Evolutionary conservation across 495 filamentous ascomycete species (phyloP), one percentile per base, ranked within the genome.

Genomic region (Xeromyces bisporus): DNA sequence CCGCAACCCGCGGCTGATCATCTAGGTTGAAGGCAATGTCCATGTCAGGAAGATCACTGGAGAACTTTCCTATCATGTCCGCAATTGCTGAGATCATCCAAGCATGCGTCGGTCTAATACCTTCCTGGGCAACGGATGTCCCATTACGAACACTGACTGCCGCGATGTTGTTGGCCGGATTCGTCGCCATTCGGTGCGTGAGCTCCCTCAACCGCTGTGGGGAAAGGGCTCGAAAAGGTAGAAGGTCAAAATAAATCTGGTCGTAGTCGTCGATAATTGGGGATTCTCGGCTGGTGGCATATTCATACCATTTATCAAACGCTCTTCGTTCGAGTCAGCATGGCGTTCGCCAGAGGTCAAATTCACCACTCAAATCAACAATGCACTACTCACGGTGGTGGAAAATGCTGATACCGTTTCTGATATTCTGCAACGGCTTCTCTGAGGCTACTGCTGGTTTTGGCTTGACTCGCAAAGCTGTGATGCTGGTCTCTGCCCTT

Each of bases 11-110:
- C 11, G 81, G 79, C 38, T 80, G 67, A 40, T 85, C 77, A 26
- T 80, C 70, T 14, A 83, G 42, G 46, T 89, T 91, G 53, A 91
- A 74, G 0, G 76, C 75, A 21, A 91, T 51, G 35, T 82, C 75
- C 78, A 91, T 80, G 31, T 82, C 69, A 1, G 80, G 81, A 3
- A 91, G 62, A 39, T 75, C 60, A 34, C 75, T 40, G n/a, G 64
- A 60, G 34, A 86, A 87, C 1, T 64, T 54, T 21, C 72, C 60
- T 25, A 85, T 73, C 58, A 83, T 73, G 0, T 65, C 54, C 9
- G 63, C 61, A 16, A 79, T 64, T 18, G 66, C 69, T 15, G 60
- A 47, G 8, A 75, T 58, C 55, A 54, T 76, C 71, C 52, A 79
- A 17, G 44, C 64, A 53, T 51, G 56, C 9, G 54, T 73, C 42